Base-by-base conservation (phyloP, 2,329 filamentous ascomycete genomes). In the Juglanconis juglandina region DNA sequence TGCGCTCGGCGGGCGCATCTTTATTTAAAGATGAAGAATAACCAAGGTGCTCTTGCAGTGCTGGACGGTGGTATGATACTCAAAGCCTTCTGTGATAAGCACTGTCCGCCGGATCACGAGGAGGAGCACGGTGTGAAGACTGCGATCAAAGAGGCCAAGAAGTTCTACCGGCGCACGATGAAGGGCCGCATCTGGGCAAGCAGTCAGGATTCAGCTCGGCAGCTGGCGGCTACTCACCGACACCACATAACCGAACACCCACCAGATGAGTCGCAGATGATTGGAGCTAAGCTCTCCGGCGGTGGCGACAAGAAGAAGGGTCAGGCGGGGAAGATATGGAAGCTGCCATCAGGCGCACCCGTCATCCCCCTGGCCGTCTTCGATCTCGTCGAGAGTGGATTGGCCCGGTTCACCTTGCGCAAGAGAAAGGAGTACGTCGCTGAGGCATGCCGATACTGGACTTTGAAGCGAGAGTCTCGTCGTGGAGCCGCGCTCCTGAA, bases 401-500 rank as follows among this genome's bases (percentile, higher is more conserved):
- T 99, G 39, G 85, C 88, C 64, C 87, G 91, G 52, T 98, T 98
- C 72, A 85, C 86, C 41, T 78, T 87, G 60, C 86, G 89, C 35
- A 96, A 95, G 71, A 87, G 92, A 56, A 96, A 96, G 71, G 93
- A 97, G 63, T 99, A 92, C 72, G 88, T 96, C 2, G 89, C 92
- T 60, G 94, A 97, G 73, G 91, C 91, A 2, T 98, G 94, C 77
- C 92, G 92, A 67, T 99, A 98, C 75, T 99, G 95, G 95, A 98
- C 95, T 0, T 76, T 99, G 64, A 99, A 99, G 77, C 87, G 95
- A 59, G 95, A 99, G 73, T 91, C 94, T 63, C 87, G 95, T 39
- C 85, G 95, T 61, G 95, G 95, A 51, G 95, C 95, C 35, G 92
- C 95, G 4, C 80, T 99, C 58, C 82, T 99, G 62, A 98, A 98